Evolutionary conservation across 2,329 filamentous ascomycete genomes (phyloP), one percentile per base, ranked within the genome.

Genomic region (Clonostachys byssicola): DNA sequence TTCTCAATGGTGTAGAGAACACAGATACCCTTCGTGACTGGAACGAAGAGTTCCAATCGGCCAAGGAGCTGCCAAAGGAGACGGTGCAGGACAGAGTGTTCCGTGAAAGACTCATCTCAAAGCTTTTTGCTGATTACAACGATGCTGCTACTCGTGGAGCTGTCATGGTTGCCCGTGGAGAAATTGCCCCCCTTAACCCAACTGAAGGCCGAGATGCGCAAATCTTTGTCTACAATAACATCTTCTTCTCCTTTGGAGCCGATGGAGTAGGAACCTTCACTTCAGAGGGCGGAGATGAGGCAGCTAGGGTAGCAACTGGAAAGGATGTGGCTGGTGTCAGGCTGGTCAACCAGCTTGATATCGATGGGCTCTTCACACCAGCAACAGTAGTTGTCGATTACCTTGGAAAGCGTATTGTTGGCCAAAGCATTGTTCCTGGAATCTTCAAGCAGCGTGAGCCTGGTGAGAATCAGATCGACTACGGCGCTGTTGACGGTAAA

Each of bases 221-320:
- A 66, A 99, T 99, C 54, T 99, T 96, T 60, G 92, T 99, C 20
- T 96, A 97, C 75, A 97, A 97, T 77, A 99, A 99, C 70, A 91
- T 99, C 56, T 99, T 99, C 75, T 99, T 96, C 75, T 97, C 94
- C 1, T 97, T 96, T 58, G 94, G 94, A 52, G 92, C 94, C 41
- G 94, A 99, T 65, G 95, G 94, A 45, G 94, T 97, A 42, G 92
- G 94, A 40, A 99, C 94, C 14, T 99, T 99, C 66, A 92, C 91
- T 12, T 92, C 88, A 4, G 94, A 99, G 70, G 94, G 94, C 55
- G 94, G 94, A 17, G 92, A 99, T 55, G 94, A 99, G 71, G 94
- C 94, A 54, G 94, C 94, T 13, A 84, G 92, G 49, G 90, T 97
- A 48, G 94, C 95, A 23, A 96, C 95, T 6, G 92, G 92, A 53